Base-by-base conservation (phyloP, 768 basidiomycete species). In the Basidioascus undulatus region DNA sequence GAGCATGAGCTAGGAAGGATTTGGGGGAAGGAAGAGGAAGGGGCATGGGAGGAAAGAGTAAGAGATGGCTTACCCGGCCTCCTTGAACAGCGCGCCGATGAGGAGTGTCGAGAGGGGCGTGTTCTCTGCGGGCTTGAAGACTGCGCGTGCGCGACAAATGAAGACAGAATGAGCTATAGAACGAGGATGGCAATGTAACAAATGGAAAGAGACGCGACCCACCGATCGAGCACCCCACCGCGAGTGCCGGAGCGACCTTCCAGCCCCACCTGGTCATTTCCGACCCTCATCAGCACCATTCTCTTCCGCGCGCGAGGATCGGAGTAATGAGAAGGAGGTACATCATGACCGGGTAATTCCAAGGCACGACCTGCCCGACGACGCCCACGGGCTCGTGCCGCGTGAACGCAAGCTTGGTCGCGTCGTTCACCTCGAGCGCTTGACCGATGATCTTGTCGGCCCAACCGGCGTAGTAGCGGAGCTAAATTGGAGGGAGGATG, bases 231-330 rank as follows among this genome's bases (percentile, higher is more conserved):
- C n/a, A n/a, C n/a, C 24, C 38, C 40, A 72, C 71, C 7, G 86
- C 83, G 42, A 94, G 68, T 12, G 86, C 83, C 8, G 84, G 87
- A 9, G 78, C 84, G 35, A 89, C 70, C 60, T 94, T 92, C 84
- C 84, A 87, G 2, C 49, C 46, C 43, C 50, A 53, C 54, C 56
- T 57, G 42, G 35, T 41, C 28, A 2, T 9, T 30, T 30, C 39
- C 31, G 37, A 43, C 41, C 37, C 25, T 8, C 32, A 24, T 2
- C 25, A 16, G 6, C 23, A 38, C 8, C 19, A 11, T 23, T 24
- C 30, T 19, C 15, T 39, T 16, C 35, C 25, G 33, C n/a, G 13
- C 34, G 39, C 40, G 12, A 19, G 18, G 21, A 18, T 16, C 8
- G 2, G 16, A 18, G 12, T 25, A 19, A 20, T 6, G 27, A 28